These are phyloP conservation scores for Melaleuca quinquenervia DNA, from an alignment of 345 rosid species.

Conservation along the genomic window DNA sequence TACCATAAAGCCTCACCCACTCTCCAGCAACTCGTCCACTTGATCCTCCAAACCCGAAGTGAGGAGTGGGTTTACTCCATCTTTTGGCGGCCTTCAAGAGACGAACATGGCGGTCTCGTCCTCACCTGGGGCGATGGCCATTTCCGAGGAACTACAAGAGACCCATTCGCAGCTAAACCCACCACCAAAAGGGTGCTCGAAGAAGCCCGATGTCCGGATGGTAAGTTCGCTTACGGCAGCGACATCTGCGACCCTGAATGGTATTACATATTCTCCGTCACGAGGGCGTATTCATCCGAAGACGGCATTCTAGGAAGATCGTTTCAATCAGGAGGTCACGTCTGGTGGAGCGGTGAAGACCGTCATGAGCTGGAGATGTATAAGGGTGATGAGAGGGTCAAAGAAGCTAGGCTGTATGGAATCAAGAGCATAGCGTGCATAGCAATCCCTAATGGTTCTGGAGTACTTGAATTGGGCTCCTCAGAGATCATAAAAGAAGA, in stretches of 20 bases:
- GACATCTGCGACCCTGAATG: neutral
- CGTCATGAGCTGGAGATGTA: constrained; percentile 5
- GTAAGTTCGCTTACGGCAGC: neutral
- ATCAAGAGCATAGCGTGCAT: constrained; percentile 6
- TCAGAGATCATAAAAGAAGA: constrained; percentile 2
- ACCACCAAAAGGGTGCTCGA: neutral
- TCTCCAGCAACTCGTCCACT: constrained; percentile 4
- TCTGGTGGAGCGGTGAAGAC: constrained; percentile 10
- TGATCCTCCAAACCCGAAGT: constrained; percentile 1
- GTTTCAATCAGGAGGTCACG: neutral
- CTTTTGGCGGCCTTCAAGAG: constrained; percentile 6
- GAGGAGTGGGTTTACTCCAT: constrained; percentile 16
- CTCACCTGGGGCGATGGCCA: neutral
- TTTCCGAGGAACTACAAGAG: neutral
- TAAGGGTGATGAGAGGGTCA: constrained; percentile 4
- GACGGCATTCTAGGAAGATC: neutral
- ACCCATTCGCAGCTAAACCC: neutral
- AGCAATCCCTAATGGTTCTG: neutral
- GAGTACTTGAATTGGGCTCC: constrained; percentile 16
- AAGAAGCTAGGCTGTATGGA: constrained; percentile 13
- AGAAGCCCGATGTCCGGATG: constrained; percentile 8
- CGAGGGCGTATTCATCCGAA: neutral
- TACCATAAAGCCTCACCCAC: neutral
- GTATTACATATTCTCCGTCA: neutral
- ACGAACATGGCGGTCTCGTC: constrained; percentile 2